Percentiles rank a stretch among this genome's conserved stretches.
These are phyloP conservation scores for Sordariomycetes sp. DNA, from an alignment of 2,329 filamentous ascomycete species.

Conservation along the genomic window DNA sequence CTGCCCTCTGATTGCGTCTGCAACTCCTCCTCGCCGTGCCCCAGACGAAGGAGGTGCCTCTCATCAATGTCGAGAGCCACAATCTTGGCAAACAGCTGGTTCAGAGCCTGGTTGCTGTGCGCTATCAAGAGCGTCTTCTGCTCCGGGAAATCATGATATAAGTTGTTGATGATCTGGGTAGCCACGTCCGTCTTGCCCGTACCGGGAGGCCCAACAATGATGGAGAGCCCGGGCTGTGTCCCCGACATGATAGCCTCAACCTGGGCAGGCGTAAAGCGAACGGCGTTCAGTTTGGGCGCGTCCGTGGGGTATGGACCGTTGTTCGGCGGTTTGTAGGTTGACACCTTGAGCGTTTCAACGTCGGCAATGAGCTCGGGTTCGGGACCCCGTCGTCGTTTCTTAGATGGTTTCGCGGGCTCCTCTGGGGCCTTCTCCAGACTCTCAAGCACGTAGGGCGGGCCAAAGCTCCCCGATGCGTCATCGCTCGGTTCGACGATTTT, in stretches of 20 bases:
- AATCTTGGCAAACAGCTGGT: slow-evolving; percentile 97
- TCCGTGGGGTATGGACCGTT: slow-evolving; percentile 84
- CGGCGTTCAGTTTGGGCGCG: slow-evolving; percentile 65
- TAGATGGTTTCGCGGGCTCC: slow-evolving; percentile 52
- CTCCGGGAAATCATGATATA: slow-evolving; percentile 94
- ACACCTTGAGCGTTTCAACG: slow-evolving; percentile 65
- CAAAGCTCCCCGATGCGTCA: slow-evolving; percentile 61
- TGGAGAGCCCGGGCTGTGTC: slow-evolving; percentile 84
- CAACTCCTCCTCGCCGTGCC: slow-evolving; percentile 91
- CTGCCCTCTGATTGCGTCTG: slow-evolving; percentile 60
- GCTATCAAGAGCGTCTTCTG: slow-evolving; percentile 88
- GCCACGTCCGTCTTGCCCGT: slow-evolving; percentile 99
- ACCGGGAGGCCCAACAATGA: slow-evolving; percentile 89
- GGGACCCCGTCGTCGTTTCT: slow-evolving; percentile 76
- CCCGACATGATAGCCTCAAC: slow-evolving; percentile 89
- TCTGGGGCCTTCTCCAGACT: slow-evolving; percentile 44
- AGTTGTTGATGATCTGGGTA: slow-evolving; percentile 96
- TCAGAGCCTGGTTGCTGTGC: slow-evolving; percentile 95
- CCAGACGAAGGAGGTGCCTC: slow-evolving; percentile 81
- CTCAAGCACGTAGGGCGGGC: slow-evolving; percentile 80
- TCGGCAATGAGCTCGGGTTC: slow-evolving; percentile 54
- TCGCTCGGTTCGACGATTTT: slow-evolving; percentile 73
- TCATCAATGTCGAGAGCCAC: slow-evolving; percentile 93
- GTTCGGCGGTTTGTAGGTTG: slow-evolving; percentile 82
- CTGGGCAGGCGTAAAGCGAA: slow-evolving; percentile 86